Evolutionary conservation across 306 rosid species (phyloP).

Genomic region (Vigna angularis): DNA sequence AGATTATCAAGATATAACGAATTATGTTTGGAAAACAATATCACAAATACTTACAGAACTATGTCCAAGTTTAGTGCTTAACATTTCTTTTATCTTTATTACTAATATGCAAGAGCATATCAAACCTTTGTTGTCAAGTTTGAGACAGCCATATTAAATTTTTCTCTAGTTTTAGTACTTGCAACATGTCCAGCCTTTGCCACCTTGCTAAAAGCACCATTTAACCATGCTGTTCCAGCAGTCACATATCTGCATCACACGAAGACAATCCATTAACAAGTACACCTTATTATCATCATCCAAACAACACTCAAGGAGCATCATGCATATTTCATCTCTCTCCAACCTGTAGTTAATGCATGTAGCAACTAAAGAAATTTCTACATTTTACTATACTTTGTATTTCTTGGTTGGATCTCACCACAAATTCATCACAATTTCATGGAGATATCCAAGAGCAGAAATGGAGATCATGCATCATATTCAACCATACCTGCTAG

Average conservation of each 20-base stretch:
- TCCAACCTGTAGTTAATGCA: neutral
- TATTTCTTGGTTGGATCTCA: constrained; percentile 7
- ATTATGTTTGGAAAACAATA: neutral
- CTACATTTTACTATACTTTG: neutral
- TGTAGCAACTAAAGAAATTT: constrained; percentile 18
- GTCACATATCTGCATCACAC: constrained; percentile 74
- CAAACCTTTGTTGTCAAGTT: constrained; percentile 83
- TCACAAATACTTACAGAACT: neutral
- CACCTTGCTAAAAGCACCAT: constrained; percentile 89
- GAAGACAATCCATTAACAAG: constrained; percentile 26
- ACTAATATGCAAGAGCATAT: constrained; percentile 33
- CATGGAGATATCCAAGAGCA: constrained; percentile 1
- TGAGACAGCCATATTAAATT: constrained; percentile 79
- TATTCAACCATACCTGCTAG: constrained; percentile 74
- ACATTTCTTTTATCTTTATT: neutral
- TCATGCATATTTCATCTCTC: constrained; percentile 9
- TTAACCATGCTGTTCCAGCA: constrained; percentile 87
- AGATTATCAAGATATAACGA: neutral
- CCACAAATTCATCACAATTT: neutral
- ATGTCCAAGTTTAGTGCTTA: neutral
- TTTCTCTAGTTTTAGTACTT: constrained; percentile 89
- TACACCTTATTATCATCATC: constrained; percentile 24
- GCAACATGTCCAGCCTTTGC: constrained; percentile 90
- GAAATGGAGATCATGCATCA: constrained; percentile 24
- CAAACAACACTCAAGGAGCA: constrained; percentile 1